Evolutionary conservation across 441 rosid species (phyloP), one percentile per base, ranked within the genome.

Genomic region (Pelargonium cotyledonis): DNA sequence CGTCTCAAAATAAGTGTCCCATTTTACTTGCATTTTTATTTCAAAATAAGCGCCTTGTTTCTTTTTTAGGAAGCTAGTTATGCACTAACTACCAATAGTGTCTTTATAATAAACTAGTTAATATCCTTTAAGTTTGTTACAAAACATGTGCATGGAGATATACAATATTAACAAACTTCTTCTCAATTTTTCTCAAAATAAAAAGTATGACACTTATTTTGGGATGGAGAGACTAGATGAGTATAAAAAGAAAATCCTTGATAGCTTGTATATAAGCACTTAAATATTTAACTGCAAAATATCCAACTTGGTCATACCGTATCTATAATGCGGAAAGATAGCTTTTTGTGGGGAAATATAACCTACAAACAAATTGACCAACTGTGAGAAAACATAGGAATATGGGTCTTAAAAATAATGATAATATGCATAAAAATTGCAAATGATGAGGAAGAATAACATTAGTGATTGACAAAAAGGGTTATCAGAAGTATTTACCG

Each of bases 301-400:
- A 21, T 21, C 72, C 46, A 65, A 73, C 38, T 67, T 68, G 69
- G 43, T 70, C 85, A 78, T 88, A 94, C 99, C 79, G 96, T 89
- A 89, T 94, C 99, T 68, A 94, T 85, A 79, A 94, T 85, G 72
- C 97, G 96, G 80, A 94, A 94, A 71, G 93, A 94, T 65, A 94
- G 86, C 88, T 91, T 91, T 82, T 86, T 94, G 81, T 94, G 89
- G 79, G 99, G 99, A 70, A 94, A 94, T 79, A 91, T 77, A 38
- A 94, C 99, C 97, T 94, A 76, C 72, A 82, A 51, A 70, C 61
- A 47, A 75, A 67, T 74, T 63, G 55, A 68, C 18, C 74, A 67
- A 35, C 41, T 16, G 43, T 61, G 63, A 61, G 69, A 61, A 35
- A 64, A 61, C 5, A 46, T 12, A 43, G 55, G 21, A 16, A 29